Conservation (phyloP, 306 rosid genomes). For the Cicer cuneatum region DNA sequence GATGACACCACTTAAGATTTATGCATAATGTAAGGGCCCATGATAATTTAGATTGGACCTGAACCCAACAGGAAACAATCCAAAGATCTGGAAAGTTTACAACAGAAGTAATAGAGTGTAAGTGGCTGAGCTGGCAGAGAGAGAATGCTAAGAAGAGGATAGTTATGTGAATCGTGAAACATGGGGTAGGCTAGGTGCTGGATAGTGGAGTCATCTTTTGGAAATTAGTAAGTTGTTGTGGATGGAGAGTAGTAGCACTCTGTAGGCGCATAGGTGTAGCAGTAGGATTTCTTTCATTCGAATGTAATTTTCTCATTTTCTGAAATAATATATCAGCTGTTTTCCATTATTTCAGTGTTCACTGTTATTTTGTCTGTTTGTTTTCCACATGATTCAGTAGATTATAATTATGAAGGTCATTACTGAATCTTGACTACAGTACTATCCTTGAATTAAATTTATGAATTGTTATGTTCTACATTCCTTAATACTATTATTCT, state of each 20-base stretch:
- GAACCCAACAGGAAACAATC: background rate
- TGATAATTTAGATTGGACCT: background rate
- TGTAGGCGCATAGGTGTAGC: background rate
- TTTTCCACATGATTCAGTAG: background rate
- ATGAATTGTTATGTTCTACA: slow-evolving; percentile 13
- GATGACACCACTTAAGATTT: slow-evolving; percentile 15
- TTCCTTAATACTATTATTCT: slow-evolving; percentile 13
- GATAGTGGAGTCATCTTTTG: background rate
- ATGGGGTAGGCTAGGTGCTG: background rate
- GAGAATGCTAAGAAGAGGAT: slow-evolving; percentile 2
- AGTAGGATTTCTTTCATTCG: background rate
- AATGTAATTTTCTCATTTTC: background rate
- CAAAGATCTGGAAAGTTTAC: background rate
- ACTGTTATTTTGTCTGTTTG: background rate
- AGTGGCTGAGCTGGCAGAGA: slow-evolving; percentile 13
- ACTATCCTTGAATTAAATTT: slow-evolving; percentile 24
- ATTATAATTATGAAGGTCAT: background rate
- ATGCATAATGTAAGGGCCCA: background rate
- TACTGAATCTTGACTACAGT: slow-evolving; percentile 28
- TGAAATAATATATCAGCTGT: background rate
- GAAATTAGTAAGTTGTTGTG: slow-evolving; percentile 6
- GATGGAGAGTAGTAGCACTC: background rate
- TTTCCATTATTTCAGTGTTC: background rate
- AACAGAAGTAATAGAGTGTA: background rate
- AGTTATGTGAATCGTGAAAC: background rate